These are phyloP conservation scores for Babesia bovis DNA, from an alignment of 169 alveolate species.

Conservation along the genomic window DNA sequence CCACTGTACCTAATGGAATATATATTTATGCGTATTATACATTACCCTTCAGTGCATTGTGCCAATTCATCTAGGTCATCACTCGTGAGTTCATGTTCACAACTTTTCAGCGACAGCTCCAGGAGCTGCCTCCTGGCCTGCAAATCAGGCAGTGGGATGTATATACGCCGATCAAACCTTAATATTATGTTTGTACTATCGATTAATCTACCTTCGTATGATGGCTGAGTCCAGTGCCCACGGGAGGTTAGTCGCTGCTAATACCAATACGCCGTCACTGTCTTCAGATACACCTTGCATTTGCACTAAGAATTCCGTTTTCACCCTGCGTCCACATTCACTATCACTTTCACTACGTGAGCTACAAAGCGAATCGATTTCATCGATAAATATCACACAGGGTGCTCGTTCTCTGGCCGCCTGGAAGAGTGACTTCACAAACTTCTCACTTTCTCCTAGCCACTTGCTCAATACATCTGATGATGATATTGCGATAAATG, in stretches of 20 bases:
- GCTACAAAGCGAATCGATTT: slow-evolving; percentile 96
- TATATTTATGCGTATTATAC: not conserved
- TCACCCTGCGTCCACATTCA: slow-evolving; percentile 96
- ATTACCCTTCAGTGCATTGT: slow-evolving; percentile 68
- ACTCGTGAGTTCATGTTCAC: slow-evolving; percentile 70
- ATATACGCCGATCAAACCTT: slow-evolving; percentile 93
- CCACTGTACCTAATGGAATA: slow-evolving; percentile 62
- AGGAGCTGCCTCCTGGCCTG: slow-evolving; percentile 87
- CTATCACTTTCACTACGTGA: slow-evolving; percentile 93
- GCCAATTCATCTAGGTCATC: slow-evolving; percentile 80
- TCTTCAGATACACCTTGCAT: slow-evolving; percentile 90
- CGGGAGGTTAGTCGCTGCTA: slow-evolving; percentile 87
- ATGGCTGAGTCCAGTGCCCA: slow-evolving; percentile 99
- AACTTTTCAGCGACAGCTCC: slow-evolving; percentile 68
- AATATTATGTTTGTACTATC: not conserved
- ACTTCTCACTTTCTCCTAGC: slow-evolving; percentile 99
- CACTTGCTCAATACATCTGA: slow-evolving; percentile 97
- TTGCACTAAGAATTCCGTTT: slow-evolving; percentile 98
- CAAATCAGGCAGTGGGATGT: slow-evolving; percentile 97
- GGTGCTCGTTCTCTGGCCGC: slow-evolving; percentile 95
- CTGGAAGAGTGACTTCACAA: slow-evolving; percentile 90
- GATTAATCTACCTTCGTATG: slow-evolving; percentile 86
- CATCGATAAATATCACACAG: slow-evolving; percentile 97
- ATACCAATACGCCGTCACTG: slow-evolving; percentile 64
- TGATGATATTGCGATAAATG: slow-evolving; percentile 92